Evolutionary conservation across 2,329 filamentous ascomycete genomes (phyloP), one percentile per base, ranked within the genome.

Genomic region (Xylaria sp.): DNA sequence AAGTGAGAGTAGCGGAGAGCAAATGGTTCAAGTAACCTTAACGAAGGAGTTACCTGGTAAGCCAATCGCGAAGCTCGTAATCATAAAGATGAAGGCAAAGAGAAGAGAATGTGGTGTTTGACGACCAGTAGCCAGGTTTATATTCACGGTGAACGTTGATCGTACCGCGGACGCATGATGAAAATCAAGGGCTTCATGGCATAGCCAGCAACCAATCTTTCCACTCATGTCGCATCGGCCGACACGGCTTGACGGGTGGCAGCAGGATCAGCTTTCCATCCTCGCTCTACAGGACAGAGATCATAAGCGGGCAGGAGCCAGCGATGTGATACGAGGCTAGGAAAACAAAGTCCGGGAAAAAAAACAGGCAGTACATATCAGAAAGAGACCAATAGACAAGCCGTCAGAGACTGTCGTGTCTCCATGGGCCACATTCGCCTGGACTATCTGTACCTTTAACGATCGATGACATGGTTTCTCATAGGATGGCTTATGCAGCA

Each of bases 1-100:
- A 25, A 51, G 55, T 45, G 54, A 65, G 56, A 49, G 62, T 49
- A 39, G 53, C 51, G 44, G 70, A 63, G 68, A 63, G 67, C 66
- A 71, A 47, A 57, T 31, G 13, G 55, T 44, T 56, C 51, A 74
- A 74, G 75, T 71, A 75, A 76, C 72, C 72, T 76, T 75, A 77
- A 69, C 75, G 75, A 77, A 74, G 60, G 75, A 74, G 73, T 73
- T 71, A 76, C 75, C 74, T 63, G 49, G 58, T 47, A 27, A 50
- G 42, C 47, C 31, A 51, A 49, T 51, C 17, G 31, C 20, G 22
- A 51, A 38, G 44, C 50, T 57, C 49, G 36, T 38, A 22, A n/a
- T 44, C 39, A 33, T 31, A 13, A 38, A 27, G 44, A 38, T 59
- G 25, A 27, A 50, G 55, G 50, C 5, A 51, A 44, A 22, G 29